Evolutionary conservation across 2,329 filamentous ascomycete species (phyloP).

Genomic region (Calonectria crousiana): DNA sequence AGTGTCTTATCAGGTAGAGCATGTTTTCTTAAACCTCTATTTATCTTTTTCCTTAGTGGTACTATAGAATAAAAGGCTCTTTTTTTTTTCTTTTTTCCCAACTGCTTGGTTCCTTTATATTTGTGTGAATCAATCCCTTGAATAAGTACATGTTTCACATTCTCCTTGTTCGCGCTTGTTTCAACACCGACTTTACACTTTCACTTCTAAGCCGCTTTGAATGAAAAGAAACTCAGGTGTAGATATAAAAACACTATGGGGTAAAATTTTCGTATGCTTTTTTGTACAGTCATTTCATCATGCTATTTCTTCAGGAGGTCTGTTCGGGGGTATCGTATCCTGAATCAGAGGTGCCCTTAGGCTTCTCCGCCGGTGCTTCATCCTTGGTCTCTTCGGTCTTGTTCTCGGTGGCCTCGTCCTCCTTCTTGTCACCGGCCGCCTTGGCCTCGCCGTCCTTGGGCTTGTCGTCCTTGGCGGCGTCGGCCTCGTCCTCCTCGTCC

Average conservation of each 20-base stretch:
- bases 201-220: neutral
- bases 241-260: neutral
- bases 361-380: constrained; percentile 20
- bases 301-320: constrained; percentile 26
- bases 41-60: neutral
- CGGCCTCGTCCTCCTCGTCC: constrained; percentile 31
- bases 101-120: neutral
- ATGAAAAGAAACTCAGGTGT: neutral
- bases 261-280: neutral
- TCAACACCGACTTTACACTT: neutral
- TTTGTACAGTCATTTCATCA: constrained; percentile 20
- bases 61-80: neutral
- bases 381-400: constrained; percentile 11
- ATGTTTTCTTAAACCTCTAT: neutral
- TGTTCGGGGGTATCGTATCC: constrained; percentile 48
- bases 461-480: neutral
- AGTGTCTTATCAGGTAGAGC: neutral
- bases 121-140: neutral
- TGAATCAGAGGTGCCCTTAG: constrained; percentile 49
- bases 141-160: neutral
- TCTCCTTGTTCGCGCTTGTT: neutral
- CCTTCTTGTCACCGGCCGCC: constrained; percentile 15
- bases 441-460: constrained; percentile 24
- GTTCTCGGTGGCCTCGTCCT: constrained; percentile 15
- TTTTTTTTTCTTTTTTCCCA: neutral